Evolutionary conservation across 495 filamentous ascomycete species (phyloP).

Genomic region (Hypoxylon lenormandii): DNA sequence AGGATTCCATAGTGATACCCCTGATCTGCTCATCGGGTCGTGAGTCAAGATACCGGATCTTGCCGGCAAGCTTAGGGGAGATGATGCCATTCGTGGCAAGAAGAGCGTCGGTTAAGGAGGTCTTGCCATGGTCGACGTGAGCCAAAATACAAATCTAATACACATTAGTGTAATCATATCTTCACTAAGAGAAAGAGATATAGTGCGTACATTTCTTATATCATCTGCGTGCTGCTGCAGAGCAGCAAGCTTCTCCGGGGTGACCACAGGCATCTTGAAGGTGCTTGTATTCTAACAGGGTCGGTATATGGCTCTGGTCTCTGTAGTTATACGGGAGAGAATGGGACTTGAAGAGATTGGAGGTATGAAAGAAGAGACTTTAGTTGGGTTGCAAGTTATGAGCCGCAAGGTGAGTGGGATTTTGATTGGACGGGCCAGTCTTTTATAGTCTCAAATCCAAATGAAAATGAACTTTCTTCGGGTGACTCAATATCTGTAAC

Average conservation of each 20-base stretch:
- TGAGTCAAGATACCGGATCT: slow-evolving; percentile 97
- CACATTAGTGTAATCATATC: slow-evolving; percentile 44
- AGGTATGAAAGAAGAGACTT: background rate
- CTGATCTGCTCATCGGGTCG: slow-evolving; percentile 95
- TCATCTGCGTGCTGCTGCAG: slow-evolving; percentile 85
- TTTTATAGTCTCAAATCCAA: no score
- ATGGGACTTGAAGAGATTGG: background rate
- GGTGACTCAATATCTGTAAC: no score
- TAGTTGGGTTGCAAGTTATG: slow-evolving; percentile 1
- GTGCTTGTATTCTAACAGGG: background rate
- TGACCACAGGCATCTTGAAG: slow-evolving; percentile 85
- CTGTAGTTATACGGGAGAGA: background rate
- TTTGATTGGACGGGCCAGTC: slow-evolving; percentile 9
- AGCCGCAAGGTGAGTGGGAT: slow-evolving; percentile 6
- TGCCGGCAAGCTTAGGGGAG: slow-evolving; percentile 94
- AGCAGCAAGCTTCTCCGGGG: slow-evolving; percentile 83
- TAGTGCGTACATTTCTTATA: slow-evolving; percentile 82
- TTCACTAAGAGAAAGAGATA: slow-evolving; percentile 55
- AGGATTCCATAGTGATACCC: slow-evolving; percentile 99
- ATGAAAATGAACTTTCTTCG: no score
- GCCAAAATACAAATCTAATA: slow-evolving; percentile 93
- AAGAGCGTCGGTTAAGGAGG: slow-evolving; percentile 93
- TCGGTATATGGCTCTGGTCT: background rate
- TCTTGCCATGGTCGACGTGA: slow-evolving; percentile 99
- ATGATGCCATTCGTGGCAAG: slow-evolving; percentile 99